Conservation (phyloP, 371 early-diverging fungal species). For the Rhizomucor miehei region DNA sequence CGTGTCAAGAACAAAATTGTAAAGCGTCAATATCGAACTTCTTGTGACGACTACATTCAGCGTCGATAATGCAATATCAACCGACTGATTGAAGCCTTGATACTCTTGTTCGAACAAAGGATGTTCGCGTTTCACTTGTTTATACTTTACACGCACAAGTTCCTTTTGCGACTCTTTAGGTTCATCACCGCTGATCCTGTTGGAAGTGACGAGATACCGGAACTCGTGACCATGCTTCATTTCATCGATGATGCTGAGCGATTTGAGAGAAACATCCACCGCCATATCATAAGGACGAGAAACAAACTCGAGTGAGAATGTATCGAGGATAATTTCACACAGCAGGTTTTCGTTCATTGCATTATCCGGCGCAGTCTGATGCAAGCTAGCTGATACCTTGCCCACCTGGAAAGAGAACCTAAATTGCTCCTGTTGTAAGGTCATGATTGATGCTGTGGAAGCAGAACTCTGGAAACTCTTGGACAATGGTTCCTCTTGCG, state of each 20-base stretch:
- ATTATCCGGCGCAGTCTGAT: slow-evolving; percentile 33
- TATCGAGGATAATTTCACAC: slow-evolving; percentile 53
- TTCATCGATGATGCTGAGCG: slow-evolving; percentile 62
- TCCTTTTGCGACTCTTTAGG: slow-evolving; percentile 15
- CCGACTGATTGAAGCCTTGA: slow-evolving; percentile 64
- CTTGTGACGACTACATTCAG: slow-evolving; percentile 70
- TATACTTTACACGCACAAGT: slow-evolving; percentile 62
- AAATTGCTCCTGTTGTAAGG: slow-evolving; percentile 53
- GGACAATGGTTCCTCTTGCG: not conserved
- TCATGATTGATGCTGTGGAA: slow-evolving; percentile 9
- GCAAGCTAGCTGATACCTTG: slow-evolving; percentile 64
- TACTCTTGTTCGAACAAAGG: slow-evolving; percentile 57
- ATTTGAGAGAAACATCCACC: slow-evolving; percentile 60
- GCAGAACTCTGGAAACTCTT: slow-evolving; percentile 19
- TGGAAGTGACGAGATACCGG: slow-evolving; percentile 64
- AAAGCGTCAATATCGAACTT: slow-evolving; percentile 65
- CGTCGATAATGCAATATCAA: slow-evolving; percentile 69
- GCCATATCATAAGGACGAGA: slow-evolving; percentile 58
- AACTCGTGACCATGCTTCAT: slow-evolving; percentile 49
- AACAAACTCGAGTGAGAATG: slow-evolving; percentile 54
- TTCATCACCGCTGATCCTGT: slow-evolving; percentile 18
- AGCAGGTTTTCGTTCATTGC: slow-evolving; percentile 33
- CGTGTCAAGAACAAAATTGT: slow-evolving; percentile 76
- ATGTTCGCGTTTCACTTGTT: slow-evolving; percentile 51
- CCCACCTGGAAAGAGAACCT: slow-evolving; percentile 71